Evolutionary conservation across 331 rosid genomes (phyloP).

Genomic region (Malus hybrid): DNA sequence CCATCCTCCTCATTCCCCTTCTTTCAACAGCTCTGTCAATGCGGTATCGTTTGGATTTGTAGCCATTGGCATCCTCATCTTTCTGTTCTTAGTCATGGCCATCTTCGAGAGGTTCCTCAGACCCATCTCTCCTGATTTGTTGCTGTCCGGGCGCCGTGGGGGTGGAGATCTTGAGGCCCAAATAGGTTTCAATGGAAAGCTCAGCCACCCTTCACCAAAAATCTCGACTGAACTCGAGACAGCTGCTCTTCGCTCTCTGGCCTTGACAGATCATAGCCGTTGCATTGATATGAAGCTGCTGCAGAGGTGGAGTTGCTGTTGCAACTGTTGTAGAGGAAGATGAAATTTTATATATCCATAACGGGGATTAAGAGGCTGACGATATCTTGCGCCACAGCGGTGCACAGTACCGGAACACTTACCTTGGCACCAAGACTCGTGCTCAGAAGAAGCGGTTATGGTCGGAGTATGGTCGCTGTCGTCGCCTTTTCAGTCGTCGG

Average conservation of each 20-base stretch:
- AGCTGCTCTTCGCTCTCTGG: not conserved
- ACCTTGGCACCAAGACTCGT: no score
- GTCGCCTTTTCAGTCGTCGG: conserved; percentile 59
- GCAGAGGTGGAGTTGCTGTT: not conserved
- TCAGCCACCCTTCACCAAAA: conserved; percentile 59
- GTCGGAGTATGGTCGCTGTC: conserved; percentile 26
- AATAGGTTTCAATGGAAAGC: conserved; percentile 40
- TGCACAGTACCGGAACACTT: not conserved
- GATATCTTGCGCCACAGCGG: conserved; percentile 30
- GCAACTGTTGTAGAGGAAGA: conserved; percentile 2
- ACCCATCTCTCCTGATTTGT: conserved; percentile 51
- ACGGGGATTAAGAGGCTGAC: conserved; percentile 63
- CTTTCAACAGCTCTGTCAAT: conserved; percentile 67
- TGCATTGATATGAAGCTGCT: conserved; percentile 28
- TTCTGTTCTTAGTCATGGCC: conserved; percentile 93
- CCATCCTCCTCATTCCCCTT: conserved; percentile 1
- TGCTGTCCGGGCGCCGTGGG: conserved; percentile 39
- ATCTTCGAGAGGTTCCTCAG: conserved; percentile 76
- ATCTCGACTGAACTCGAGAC: conserved; percentile 18
- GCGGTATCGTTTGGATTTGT: conserved; percentile 95
- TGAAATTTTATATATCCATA: conserved; percentile 80
- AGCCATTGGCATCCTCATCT: conserved; percentile 86
- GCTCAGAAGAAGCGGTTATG: not conserved
- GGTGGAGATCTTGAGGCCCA: conserved; percentile 60
- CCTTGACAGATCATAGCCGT: not conserved